Evolutionary conservation across 208 protist genomes (phyloP), one percentile per base, ranked within the genome.

Genomic region (Trypanosoma vivax): DNA sequence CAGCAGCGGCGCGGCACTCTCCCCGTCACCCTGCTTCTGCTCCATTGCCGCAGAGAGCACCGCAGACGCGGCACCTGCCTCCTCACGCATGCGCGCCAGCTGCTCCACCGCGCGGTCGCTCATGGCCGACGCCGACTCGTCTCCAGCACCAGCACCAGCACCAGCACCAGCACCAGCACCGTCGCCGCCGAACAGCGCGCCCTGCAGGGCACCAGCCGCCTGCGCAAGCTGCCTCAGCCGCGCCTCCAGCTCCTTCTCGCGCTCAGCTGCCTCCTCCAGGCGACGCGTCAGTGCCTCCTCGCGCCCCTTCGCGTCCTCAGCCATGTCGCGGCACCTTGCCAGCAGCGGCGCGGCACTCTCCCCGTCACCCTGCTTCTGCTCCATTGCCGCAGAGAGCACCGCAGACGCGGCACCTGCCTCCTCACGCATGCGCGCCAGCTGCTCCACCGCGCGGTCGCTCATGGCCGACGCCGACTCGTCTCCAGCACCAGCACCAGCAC

Each of bases 401-500:
- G 18, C n/a, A 14, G 51, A 61, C 29, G 46, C 37, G 3, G 50
- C 18, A 9, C 2, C 51, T 0, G 42, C 19, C 13, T 23, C 50
- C 5, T 27, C 16, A 2, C 18, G 2, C 41, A 53, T 24, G 2
- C 45, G 45, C 30, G 31, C 33, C 31, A 60, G 42, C 23, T 33
- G 43, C 54, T 31, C 54, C 18, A 60, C 54, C 24, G 29, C 45
- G 30, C 54, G 43, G 31, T 51, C 41, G 2, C 43, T 45, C 14
- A n/a, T 24, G 3, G 21, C 43, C 1, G 21, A 34, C 43, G 23
- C 42, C 9, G 50, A 41, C 54, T 52, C 54, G 21, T 40, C 48
- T 4, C 25, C 9, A 16, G 5, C 18, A 6, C 29, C 13, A 2
- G n/a, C 41, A 4, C 33, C 16, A 28, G 13, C 10, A 2, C 24